Base-by-base conservation (phyloP, 2,329 filamentous ascomycete species). In the Epichloe bromicola region DNA sequence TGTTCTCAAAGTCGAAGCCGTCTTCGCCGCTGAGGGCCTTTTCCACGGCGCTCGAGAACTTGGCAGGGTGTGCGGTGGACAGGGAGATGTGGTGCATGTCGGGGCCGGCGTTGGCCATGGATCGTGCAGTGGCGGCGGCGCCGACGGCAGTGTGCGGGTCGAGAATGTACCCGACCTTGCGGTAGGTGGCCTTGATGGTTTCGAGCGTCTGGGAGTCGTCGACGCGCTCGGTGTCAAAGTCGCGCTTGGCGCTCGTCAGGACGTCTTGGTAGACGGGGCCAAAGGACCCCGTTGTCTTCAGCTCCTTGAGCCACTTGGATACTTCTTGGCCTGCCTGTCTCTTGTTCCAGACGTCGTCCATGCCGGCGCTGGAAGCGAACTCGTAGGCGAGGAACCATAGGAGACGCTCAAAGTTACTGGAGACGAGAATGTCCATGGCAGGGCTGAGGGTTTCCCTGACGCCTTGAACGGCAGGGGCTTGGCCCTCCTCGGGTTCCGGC, bases 401-500 rank as follows among this genome's bases (percentile, higher is more conserved):
- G 5, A 98, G 75, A 34, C 93, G 82, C 74, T 98, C 93, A 65
- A 98, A 97, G 73, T 98, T 98, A 66, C 86, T 93, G 23, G 86
- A 91, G 12, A 97, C 90, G 3, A 97, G 75, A 57, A 97, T 97
- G 67, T 98, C 93, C 93, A 98, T 97, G 44, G 93, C 93, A 0
- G 93, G 93, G 59, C 85, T 89, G 48, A 94, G 78, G 0, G 93
- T 98, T 71, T 95, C 90, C 70, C 88, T 90, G 55, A 91, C 88
- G 38, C 86, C 88, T 43, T 81, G 79, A 58, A 80, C 74, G 56
- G 79, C 72, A 1, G 80, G 78, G 48, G 76, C 74, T 6, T 69
- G 62, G 2, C 78, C 79, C 8, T 54, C 42, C 46, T 53, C 51
- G 15, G 36, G 49, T 14, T 80, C 74, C 2, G 82, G 73, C 61